Evolutionary conservation across 2,329 filamentous ascomycete genomes (phyloP).

Genomic region (Epichloe gansuensis): DNA sequence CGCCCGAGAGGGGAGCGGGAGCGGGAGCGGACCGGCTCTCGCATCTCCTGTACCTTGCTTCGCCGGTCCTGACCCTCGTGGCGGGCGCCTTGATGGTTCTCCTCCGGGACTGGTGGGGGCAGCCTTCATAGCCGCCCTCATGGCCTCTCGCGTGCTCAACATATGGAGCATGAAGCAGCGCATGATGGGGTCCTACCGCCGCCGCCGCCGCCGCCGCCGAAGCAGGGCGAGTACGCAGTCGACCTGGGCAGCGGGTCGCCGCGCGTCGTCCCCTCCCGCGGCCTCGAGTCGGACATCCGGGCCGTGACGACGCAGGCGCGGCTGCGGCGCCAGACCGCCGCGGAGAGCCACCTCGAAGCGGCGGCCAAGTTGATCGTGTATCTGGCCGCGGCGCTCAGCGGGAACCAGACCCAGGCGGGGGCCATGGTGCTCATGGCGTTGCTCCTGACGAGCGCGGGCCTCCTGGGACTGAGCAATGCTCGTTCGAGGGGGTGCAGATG

Average conservation of each 20-base stretch:
- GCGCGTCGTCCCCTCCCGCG: constrained; percentile 32
- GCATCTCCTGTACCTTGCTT: constrained; percentile 35
- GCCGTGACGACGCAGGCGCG: constrained; percentile 46
- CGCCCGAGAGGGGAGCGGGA: background rate
- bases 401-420: constrained; percentile 41
- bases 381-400: constrained; percentile 40
- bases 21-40: constrained; percentile 33
- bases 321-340: constrained; percentile 37
- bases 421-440: constrained; percentile 38
- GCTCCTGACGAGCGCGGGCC: constrained; percentile 37
- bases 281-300: constrained; percentile 42
- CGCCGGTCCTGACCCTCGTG: constrained; percentile 32
- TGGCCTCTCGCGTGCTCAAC: constrained; percentile 43
- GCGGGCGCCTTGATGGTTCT: constrained; percentile 33
- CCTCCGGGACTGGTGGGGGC: constrained; percentile 39
- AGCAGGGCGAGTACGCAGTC: constrained; percentile 34
- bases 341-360: constrained; percentile 40
- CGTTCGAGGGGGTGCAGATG: constrained; percentile 35
- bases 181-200: background rate
- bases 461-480: constrained; percentile 43
- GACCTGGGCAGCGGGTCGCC: constrained; percentile 39
- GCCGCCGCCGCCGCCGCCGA: background rate
- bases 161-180: constrained; percentile 44
- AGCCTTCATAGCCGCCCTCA: constrained; percentile 33
- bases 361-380: constrained; percentile 46